phyloP scores from a whole-genome alignment of 2,329 filamentous ascomycete genomes.

The Volutella citrinella region DNA sequence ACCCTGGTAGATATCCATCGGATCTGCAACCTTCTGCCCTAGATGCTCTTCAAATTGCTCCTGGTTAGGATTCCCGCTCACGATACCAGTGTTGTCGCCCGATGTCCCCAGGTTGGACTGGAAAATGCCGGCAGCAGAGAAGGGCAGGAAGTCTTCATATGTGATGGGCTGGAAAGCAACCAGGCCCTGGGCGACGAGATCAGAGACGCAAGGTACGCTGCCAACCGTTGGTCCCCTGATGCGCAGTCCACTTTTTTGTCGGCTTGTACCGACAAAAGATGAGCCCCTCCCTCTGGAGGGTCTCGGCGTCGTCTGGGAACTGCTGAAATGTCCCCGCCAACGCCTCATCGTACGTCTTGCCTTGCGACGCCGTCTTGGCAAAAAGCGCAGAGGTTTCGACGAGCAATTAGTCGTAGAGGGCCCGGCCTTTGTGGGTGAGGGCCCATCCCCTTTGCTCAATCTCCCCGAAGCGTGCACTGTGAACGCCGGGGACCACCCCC shows the following conservation, averaged over 20 bases:
- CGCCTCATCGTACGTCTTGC: slow-evolving; percentile 8
- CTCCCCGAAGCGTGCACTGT: slow-evolving; percentile 47
- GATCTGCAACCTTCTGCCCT: too few species aligned
- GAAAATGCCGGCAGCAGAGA: slow-evolving; percentile 49
- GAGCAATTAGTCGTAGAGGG: slow-evolving; percentile 42
- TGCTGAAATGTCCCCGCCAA: slow-evolving; percentile 25
- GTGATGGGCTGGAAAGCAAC: slow-evolving; percentile 41
- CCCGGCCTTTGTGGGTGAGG: slow-evolving; percentile 40
- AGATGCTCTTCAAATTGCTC: too few species aligned
- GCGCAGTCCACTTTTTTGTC: too few species aligned
- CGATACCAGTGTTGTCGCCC: too few species aligned
- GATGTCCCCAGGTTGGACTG: slow-evolving; percentile 37
- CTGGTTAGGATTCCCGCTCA: too few species aligned
- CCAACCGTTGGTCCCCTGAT: background rate
- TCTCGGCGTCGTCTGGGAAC: slow-evolving; percentile 37
- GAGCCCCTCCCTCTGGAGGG: slow-evolving; percentile 31
- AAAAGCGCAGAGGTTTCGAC: slow-evolving; percentile 4
- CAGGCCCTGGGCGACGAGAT: slow-evolving; percentile 19
- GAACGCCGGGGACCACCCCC: slow-evolving; percentile 1
- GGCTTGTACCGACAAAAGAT: slow-evolving; percentile 34
- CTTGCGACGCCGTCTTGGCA: background rate
- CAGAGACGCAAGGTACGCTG: slow-evolving; percentile 26
- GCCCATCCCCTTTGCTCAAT: slow-evolving; percentile 49
- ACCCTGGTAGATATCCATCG: too few species aligned
- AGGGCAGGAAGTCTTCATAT: slow-evolving; percentile 50